Percentiles rank a stretch among this genome's conserved stretches.
These are phyloP conservation scores for Aspergillus udagawae DNA, from an alignment of 2,329 filamentous ascomycete genomes.

Conservation along the genomic window DNA sequence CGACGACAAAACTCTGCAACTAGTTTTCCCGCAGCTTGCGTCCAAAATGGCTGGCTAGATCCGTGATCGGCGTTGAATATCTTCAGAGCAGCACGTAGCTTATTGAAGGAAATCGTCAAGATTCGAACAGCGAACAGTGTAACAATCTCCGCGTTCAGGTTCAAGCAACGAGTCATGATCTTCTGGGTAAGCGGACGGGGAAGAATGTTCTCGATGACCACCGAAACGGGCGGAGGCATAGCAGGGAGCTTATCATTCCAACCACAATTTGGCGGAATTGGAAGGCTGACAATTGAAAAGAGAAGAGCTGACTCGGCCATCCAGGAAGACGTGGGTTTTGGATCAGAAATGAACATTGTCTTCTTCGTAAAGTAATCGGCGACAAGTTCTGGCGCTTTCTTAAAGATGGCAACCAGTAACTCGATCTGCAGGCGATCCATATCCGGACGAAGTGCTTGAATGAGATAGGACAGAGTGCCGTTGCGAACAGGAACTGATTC, in stretches of 20 bases:
- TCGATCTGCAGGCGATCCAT: slow-evolving; percentile 76
- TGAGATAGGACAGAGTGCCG: slow-evolving; percentile 70
- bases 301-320: slow-evolving; percentile 88
- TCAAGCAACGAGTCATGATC: slow-evolving; percentile 72
- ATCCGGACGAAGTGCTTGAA: slow-evolving; percentile 76
- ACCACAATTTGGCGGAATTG: slow-evolving; percentile 69
- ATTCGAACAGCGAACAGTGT: slow-evolving; percentile 81
- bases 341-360: slow-evolving; percentile 78
- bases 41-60: slow-evolving; percentile 57
- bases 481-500: slow-evolving; percentile 73
- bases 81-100: slow-evolving; percentile 62
- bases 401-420: slow-evolving; percentile 75
- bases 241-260: slow-evolving; percentile 58
- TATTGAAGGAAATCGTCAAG: slow-evolving; percentile 72
- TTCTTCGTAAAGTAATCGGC: slow-evolving; percentile 83
- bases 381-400: slow-evolving; percentile 76
- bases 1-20: slow-evolving; percentile 71
- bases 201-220: slow-evolving; percentile 80
- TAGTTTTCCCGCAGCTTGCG: slow-evolving; percentile 63
- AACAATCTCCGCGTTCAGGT: slow-evolving; percentile 71
- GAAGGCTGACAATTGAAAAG: slow-evolving; percentile 72
- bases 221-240: slow-evolving; percentile 71
- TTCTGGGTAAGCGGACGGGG: slow-evolving; percentile 79
- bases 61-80: slow-evolving; percentile 54
- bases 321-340: slow-evolving; percentile 90